Evolutionary conservation across 148 eudicot species (phyloP), one percentile per base, ranked within the genome.

Genomic region (Beta vulgaris): DNA sequence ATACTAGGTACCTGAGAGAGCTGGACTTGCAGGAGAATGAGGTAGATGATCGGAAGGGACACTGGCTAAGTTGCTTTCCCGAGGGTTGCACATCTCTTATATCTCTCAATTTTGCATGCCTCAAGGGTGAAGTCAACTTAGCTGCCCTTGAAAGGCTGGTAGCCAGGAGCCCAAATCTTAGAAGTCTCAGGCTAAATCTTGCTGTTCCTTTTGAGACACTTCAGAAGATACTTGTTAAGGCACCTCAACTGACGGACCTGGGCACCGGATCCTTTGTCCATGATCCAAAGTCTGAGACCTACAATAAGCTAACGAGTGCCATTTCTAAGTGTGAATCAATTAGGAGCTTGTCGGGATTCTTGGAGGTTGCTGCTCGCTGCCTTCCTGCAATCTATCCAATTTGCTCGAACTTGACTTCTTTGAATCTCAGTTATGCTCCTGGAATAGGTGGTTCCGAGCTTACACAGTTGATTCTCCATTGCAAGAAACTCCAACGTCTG

Each of bases 31-130:
- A 86, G 81, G 93, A 92, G 64, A 89, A 88, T 73, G 96, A 90
- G 77, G 88, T 94, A 46, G 92, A 86, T 63, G 98, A 94, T 72
- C 82, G 77, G 6, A 86, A 88, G 75, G 93, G 96, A 37, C 91
- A 88, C 42, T 94, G 97, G 98, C 89, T 94, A 29, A 89, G 92
- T 74, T 89, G 91, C 84, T 94, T 94, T 64, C 90, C 97, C 0
- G 98, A 92, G 3, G 84, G 82, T 72, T 87, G 80, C 83, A 90
- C 97, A 14, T 90, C 98, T 10, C 88, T 94, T 4, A 89, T 80
- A 68, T 88, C 95, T 31, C 86, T 94, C 43, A 94, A 94, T 73
- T 88, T 94, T 77, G 90, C 94, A 59, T 91, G 97, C 84, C 89
- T 94, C 59, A 90, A 87, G 68, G 92, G 91, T 62, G 90, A 86